Conservation (phyloP, 345 rosid species). For the Hypericum androsaemum region DNA sequence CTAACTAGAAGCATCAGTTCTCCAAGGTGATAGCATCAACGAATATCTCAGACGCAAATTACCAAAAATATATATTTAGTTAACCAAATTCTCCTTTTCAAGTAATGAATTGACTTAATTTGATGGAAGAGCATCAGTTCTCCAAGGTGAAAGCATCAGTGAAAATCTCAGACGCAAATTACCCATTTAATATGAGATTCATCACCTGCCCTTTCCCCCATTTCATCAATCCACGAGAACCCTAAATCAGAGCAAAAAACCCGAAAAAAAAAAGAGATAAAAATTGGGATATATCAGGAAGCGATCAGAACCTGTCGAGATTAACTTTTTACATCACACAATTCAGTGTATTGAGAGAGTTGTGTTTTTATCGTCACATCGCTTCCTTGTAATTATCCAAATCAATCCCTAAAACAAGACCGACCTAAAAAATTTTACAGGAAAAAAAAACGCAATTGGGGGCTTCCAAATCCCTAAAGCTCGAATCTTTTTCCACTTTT, state of each 20-base stretch:
- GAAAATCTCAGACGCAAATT: conserved; percentile 36
- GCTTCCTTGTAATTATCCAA: conserved; percentile 3
- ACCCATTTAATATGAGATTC: conserved; percentile 34
- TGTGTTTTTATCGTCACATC: conserved; percentile 41
- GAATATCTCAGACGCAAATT: conserved; percentile 36
- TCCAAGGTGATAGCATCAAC: conserved; percentile 55
- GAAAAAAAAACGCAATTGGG: no score
- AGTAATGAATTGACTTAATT: no score
- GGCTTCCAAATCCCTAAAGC: no score
- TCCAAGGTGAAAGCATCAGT: conserved; percentile 55
- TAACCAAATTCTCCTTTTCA: no score
- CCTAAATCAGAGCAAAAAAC: not conserved
- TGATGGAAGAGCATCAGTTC: conserved; percentile 28
- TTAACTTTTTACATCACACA: conserved; percentile 32
- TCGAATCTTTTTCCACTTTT: no score
- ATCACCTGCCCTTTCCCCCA: conserved; percentile 12
- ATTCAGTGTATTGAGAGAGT: conserved; percentile 49
- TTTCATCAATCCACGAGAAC: not conserved
- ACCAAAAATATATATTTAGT: conserved; percentile 2
- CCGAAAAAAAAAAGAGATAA: not conserved
- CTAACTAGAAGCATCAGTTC: conserved; percentile 27
- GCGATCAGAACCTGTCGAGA: conserved; percentile 62
- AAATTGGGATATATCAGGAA: not conserved
- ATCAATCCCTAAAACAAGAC: not conserved
- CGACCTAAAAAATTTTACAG: no score